Conservation (phyloP, 257 asterid genomes). For the Verbena officinalis region DNA sequence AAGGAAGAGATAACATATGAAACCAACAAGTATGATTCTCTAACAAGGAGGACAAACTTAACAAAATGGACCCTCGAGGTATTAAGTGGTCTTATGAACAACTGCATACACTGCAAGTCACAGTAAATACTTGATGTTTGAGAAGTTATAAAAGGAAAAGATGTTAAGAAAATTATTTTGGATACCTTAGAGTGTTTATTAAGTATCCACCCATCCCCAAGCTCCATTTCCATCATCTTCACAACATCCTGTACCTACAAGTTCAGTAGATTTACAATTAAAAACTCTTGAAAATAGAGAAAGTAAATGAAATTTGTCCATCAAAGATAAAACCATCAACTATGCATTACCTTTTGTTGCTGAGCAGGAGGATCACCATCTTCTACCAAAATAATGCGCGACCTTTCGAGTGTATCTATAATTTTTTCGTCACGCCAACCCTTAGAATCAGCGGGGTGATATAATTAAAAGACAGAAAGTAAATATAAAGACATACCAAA, state of each 20-base stretch:
- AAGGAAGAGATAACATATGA: not conserved
- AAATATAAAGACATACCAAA: not conserved
- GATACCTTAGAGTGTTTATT: constrained; percentile 61
- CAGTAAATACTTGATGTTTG: not conserved
- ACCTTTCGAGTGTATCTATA: constrained; percentile 42
- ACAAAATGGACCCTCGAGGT: constrained; percentile 3
- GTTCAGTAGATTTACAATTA: constrained; percentile 3
- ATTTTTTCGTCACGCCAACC: constrained; percentile 76
- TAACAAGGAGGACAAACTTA: too few relatives aligned
- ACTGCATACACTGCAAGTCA: not conserved
- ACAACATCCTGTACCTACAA: constrained; percentile 70
- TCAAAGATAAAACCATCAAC: constrained; percentile 10
- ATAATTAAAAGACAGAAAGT: not conserved
- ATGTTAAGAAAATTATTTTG: not conserved
- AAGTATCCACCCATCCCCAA: constrained; percentile 88
- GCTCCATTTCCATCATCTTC: constrained; percentile 77
- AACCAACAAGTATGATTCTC: constrained; percentile 11
- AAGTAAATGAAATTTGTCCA: constrained; percentile 1
- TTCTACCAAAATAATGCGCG: constrained; percentile 69
- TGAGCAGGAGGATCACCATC: constrained; percentile 65
- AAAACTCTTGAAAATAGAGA: constrained; percentile 10
- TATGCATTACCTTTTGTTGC: constrained; percentile 59
- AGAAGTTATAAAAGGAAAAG: not conserved
- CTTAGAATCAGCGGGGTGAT: constrained; percentile 39
- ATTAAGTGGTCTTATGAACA: not conserved